phyloP scores from a whole-genome alignment of 2,329 filamentous ascomycete genomes.

The Camillea tinctor region DNA sequence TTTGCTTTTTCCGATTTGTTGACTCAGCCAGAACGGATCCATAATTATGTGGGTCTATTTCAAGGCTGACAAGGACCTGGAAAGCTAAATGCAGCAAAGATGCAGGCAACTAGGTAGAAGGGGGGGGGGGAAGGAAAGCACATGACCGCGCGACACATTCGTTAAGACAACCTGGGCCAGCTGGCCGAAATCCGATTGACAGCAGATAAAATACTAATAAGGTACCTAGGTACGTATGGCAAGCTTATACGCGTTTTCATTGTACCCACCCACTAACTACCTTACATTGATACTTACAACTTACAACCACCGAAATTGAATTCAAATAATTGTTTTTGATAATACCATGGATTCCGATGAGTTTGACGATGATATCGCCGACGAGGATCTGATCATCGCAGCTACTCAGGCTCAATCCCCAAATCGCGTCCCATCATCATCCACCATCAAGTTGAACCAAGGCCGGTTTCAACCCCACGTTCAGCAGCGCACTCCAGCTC shows the following conservation, averaged over 20 bases:
- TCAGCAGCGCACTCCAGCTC: slow-evolving; percentile 8
- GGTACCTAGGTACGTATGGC: background rate
- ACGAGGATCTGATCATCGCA: slow-evolving; percentile 64
- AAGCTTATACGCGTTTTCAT: slow-evolving; percentile 1
- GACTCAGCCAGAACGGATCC: background rate
- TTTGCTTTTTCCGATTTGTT: background rate
- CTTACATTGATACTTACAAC: too few relatives aligned
- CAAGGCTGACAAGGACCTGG: slow-evolving; percentile 3
- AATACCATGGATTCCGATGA: slow-evolving; percentile 56
- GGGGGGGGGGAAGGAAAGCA: slow-evolving; percentile 1
- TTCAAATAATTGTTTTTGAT: too few relatives aligned
- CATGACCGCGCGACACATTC: slow-evolving; percentile 12
- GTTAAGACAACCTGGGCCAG: background rate
- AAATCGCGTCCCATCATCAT: slow-evolving; percentile 22
- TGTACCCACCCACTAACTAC: too few relatives aligned
- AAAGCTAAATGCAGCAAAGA: background rate
- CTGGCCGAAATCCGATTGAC: too few relatives aligned
- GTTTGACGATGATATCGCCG: slow-evolving; percentile 62
- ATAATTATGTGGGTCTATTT: too few relatives aligned
- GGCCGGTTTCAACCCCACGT: slow-evolving; percentile 18
- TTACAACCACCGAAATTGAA: too few relatives aligned
- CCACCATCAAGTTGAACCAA: slow-evolving; percentile 19
- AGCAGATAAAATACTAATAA: too few relatives aligned
- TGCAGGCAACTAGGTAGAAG: slow-evolving; percentile 3
- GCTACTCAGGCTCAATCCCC: slow-evolving; percentile 48